A percentile compares a stretch with the other conserved stretches of the same genome.
Conservation (phyloP, 2,329 filamentous ascomycete species). For the Ceratocystis cubensis region DNA sequence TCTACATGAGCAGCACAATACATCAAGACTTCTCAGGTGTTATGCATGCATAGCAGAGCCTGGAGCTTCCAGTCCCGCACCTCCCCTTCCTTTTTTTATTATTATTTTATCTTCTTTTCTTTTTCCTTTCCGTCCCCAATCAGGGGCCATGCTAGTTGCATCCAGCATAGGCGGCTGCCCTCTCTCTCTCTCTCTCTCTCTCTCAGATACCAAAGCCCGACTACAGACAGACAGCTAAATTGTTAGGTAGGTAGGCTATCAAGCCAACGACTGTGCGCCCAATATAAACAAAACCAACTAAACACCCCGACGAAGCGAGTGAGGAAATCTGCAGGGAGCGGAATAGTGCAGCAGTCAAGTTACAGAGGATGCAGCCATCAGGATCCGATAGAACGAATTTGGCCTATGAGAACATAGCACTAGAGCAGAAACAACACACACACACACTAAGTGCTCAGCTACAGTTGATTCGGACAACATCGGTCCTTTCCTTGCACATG, state of each 20-base stretch:
- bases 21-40: too few relatives aligned
- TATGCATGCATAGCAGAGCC: too few relatives aligned
- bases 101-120: not conserved
- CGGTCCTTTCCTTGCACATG: too few relatives aligned
- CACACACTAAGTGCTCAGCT: too few relatives aligned
- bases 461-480: too few relatives aligned
- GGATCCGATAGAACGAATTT: not conserved
- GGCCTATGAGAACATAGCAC: not conserved
- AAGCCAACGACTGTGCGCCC: slow-evolving; percentile 6
- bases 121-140: not conserved
- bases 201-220: not conserved
- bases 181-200: not conserved
- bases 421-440: too few relatives aligned
- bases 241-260: not conserved
- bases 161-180: not conserved
- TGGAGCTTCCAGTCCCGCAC: too few relatives aligned
- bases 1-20: not conserved
- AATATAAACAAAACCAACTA: slow-evolving; percentile 1
- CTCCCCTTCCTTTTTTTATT: too few relatives aligned
- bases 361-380: slow-evolving; percentile 4
- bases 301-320: slow-evolving; percentile 6
- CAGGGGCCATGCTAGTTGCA: not conserved
- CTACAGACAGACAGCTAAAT: not conserved
- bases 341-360: slow-evolving; percentile 7
- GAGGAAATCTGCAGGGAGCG: slow-evolving; percentile 4